Evolutionary conservation across 495 filamentous ascomycete species (phyloP).

Genomic region (Penicillium manginii): DNA sequence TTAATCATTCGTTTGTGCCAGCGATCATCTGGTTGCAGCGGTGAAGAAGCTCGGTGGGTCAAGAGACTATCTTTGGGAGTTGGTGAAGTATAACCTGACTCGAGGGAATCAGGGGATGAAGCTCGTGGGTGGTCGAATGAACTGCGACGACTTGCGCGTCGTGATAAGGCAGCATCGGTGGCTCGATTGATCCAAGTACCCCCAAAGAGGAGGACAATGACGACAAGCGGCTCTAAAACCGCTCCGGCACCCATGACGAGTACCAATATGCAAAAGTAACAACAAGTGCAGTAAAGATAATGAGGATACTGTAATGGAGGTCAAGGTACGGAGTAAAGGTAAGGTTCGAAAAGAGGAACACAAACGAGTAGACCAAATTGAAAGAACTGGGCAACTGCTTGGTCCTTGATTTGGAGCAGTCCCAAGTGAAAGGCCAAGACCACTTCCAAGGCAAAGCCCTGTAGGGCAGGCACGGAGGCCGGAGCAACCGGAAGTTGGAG

Average conservation of each 20-base stretch:
- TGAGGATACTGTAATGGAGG: not conserved
- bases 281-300: not conserved
- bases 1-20: conserved; percentile 50
- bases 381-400: too few relatives aligned
- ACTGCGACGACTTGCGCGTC: conserved; percentile 20
- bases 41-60: conserved; percentile 30
- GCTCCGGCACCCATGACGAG: conserved; percentile 55
- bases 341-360: not conserved
- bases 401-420: not conserved
- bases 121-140: conserved; percentile 30
- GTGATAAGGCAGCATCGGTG: conserved; percentile 16
- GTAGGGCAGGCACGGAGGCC: conserved; percentile 9
- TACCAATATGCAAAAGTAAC: not conserved
- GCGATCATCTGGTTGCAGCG: conserved; percentile 29
- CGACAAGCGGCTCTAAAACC: conserved; percentile 57
- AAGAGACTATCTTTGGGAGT: conserved; percentile 39
- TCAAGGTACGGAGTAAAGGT: not conserved
- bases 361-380: not conserved
- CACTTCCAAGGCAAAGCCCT: not conserved
- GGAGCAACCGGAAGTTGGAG: conserved; percentile 5
- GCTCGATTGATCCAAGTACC: conserved; percentile 62
- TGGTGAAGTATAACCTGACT: conserved; percentile 34
- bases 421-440: not conserved
- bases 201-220: conserved; percentile 59
- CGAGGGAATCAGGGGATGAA: conserved; percentile 33